Percentiles rank a stretch among this genome's conserved stretches.
Conservation (phyloP, 31 red algal species). For the Asparagopsis taxiformis region DNA sequence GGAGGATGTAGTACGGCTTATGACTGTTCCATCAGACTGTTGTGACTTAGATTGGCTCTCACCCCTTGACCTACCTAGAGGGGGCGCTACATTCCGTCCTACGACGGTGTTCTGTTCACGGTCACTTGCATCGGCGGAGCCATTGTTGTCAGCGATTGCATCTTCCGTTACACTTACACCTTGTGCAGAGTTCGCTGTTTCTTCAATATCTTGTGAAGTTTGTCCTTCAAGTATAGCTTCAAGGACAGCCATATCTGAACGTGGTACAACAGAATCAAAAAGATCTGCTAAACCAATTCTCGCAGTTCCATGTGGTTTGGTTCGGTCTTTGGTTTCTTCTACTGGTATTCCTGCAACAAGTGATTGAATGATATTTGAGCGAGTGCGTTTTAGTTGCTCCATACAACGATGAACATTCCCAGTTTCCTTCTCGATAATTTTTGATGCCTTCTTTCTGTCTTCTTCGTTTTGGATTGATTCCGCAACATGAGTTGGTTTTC, state of each 20-base stretch:
- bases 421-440: conserved; percentile 82
- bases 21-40: conserved; percentile 4
- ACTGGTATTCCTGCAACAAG: conserved; percentile 43
- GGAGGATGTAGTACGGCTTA: conserved; percentile 47
- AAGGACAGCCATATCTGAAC: conserved; percentile 65
- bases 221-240: conserved; percentile 73
- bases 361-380: conserved; percentile 61
- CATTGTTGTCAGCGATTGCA: conserved; percentile 44
- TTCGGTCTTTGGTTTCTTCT: conserved; percentile 30
- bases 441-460: conserved; percentile 69
- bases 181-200: conserved; percentile 52
- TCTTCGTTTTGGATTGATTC: conserved; percentile 74
- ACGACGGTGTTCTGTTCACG: conserved; percentile 46
- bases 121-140: conserved; percentile 47
- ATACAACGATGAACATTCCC: conserved; percentile 72
- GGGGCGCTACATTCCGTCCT: conserved; percentile 37
- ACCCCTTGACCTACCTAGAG: conserved; percentile 26
- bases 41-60: not conserved
- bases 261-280: conserved; percentile 48
- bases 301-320: conserved; percentile 11
- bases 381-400: conserved; percentile 54
- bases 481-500: conserved; percentile 59
- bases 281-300: conserved; percentile 50
- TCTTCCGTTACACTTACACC: conserved; percentile 67
- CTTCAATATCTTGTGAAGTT: conserved; percentile 62